Base-by-base conservation (phyloP, 2,329 filamentous ascomycete species). In the Diaporthe ampelina region DNA sequence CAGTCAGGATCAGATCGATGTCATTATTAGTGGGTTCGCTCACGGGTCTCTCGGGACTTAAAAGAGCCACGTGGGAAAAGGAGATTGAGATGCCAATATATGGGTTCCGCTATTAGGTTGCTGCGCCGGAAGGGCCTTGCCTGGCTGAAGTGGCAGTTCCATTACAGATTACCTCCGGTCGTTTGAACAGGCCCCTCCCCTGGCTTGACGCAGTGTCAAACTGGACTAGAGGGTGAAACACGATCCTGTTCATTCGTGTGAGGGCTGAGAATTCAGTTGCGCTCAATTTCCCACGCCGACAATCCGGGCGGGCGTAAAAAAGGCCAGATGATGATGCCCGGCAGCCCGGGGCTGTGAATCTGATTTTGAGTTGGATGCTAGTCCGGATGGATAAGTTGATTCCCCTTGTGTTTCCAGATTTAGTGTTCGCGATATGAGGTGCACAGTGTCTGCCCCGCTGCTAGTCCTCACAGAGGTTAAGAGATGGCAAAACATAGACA, bases 31-130 rank as follows among this genome's bases (percentile, higher is more conserved):
- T 70, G 45, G 35, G 32, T 35, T 40, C 70, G 45, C 50, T 54
- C 65, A 48, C 56, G 35, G 54, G 65, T 29, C 48, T 48, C 48
- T 70, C 63, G 72, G 72, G 72, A 70, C 26, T 32, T 73, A 26
- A 73, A 67, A 52, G 45, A 52, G 45, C 72, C 72, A 73, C 72
- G 72, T 73, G 72, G 72, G 57, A 70, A 57, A 56, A 63, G 45
- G 69, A 61, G 69, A 71, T 50, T 63, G 57, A 57, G 59, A 61
- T 54, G 67, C 45, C 54, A 63, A 26, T 35, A 73, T 52, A 73
- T 59, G 56, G 63, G 50, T 37, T 45, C 65, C 65, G 72, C 56
- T 45, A 45, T 45, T n/a, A 50, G 52, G n/a, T 54, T 52, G 29
- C 40, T 43, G 45, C 32, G 63, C 63, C 21, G 35, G 45, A 67